These are phyloP conservation scores for Rosa chinensis DNA, from an alignment of 306 rosid genomes.

Conservation along the genomic window DNA sequence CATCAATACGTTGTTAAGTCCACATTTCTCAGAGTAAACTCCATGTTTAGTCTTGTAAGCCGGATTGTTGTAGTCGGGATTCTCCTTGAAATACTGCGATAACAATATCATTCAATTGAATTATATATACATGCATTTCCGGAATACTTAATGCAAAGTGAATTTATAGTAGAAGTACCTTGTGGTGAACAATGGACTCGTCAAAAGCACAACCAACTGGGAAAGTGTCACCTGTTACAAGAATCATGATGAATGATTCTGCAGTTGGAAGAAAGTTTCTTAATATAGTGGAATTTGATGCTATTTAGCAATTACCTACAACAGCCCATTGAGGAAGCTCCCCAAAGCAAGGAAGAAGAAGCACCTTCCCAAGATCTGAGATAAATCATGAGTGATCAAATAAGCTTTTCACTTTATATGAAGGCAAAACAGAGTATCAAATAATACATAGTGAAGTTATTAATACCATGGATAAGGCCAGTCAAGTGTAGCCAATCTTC, in stretches of 20 bases:
- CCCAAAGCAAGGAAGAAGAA: conserved; percentile 79
- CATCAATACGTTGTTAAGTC: conserved; percentile 76
- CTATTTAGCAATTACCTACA: conserved; percentile 43
- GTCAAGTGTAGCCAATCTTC: conserved; percentile 84
- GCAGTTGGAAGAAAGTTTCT: not conserved
- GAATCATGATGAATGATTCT: conserved; percentile 18
- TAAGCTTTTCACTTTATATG: conserved; percentile 6
- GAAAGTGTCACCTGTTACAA: conserved; percentile 62
- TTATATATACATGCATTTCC: not conserved
- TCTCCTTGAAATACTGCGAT: conserved; percentile 63
- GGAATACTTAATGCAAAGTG: not conserved
- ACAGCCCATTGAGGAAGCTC: conserved; percentile 94
- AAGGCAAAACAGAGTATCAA: not conserved
- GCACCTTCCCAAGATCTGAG: conserved; percentile 83
- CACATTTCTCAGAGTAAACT: conserved; percentile 63
- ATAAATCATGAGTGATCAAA: conserved; percentile 10
- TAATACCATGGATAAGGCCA: conserved; percentile 78
- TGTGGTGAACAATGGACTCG: conserved; percentile 70
- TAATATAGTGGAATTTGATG: not conserved
- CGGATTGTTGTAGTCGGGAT: conserved; percentile 50
- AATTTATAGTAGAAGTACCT: conserved; percentile 34
- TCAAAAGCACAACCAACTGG: conserved; percentile 88
- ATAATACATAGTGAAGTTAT: not conserved
- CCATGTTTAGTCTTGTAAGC: conserved; percentile 64
- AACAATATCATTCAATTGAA: not conserved